Percentiles rank a stretch among this genome's conserved stretches.
phyloP scores from a whole-genome alignment of 371 early-diverging fungal species.

The Syncephalastrum monosporum region DNA sequence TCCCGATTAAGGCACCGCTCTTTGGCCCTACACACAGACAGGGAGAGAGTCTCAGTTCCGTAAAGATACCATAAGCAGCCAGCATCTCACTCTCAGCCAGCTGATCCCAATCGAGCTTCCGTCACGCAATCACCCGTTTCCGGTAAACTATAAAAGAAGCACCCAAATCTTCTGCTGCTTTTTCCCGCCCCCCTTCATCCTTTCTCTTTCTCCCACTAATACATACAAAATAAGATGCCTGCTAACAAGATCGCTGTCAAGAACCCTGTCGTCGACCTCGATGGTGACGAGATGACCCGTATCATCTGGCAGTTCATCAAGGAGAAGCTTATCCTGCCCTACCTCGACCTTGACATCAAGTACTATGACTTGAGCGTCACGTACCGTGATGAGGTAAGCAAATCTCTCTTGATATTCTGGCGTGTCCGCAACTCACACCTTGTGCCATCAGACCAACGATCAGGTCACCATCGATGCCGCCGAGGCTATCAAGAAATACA shows the following conservation, averaged over 20 bases:
- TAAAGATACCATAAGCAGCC: too few relatives aligned
- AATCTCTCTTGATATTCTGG: not conserved
- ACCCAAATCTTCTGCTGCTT: not conserved
- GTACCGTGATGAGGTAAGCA: constrained; percentile 79
- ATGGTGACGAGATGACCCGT: constrained; percentile 97
- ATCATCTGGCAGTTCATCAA: constrained; percentile 94
- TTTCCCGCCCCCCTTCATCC: not conserved
- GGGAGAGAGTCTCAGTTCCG: too few relatives aligned
- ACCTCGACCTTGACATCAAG: constrained; percentile 90
- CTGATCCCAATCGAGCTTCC: too few relatives aligned
- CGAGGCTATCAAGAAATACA: constrained; percentile 94
- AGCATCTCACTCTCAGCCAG: too few relatives aligned
- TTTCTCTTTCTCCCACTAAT: constrained; percentile 6
- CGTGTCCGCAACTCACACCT: not conserved
- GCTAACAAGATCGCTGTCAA: constrained; percentile 61
- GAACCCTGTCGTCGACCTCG: constrained; percentile 91
- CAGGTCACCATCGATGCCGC: constrained; percentile 96
- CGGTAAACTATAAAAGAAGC: too few relatives aligned
- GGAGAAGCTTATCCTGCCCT: constrained; percentile 92
- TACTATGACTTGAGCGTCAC: constrained; percentile 94
- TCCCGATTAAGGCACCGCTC: too few relatives aligned
- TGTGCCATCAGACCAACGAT: constrained; percentile 77
- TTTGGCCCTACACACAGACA: too few relatives aligned
- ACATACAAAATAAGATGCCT: constrained; percentile 13
- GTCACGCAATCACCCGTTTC: too few relatives aligned